Base-by-base conservation (phyloP, 1,284 basidiomycete species). In the Ceratobasidium theobromae region DNA sequence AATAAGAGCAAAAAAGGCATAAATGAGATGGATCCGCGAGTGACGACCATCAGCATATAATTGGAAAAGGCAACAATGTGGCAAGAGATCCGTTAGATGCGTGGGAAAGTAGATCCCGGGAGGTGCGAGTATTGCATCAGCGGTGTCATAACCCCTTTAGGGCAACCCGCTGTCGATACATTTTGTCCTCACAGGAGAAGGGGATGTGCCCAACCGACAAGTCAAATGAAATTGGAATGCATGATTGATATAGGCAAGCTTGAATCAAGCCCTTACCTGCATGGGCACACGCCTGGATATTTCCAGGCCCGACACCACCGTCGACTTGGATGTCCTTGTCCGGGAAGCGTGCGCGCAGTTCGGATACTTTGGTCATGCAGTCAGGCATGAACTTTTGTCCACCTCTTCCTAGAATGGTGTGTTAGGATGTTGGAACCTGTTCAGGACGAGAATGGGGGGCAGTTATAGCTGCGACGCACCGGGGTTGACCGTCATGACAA, bases 401-500 rank as follows among this genome's bases (percentile, higher is more conserved):
- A 35, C 97, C 97, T 18, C 86, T 86, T 51, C 93, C 93, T 64
- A 40, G 32, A 52, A 66, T 16, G 21, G 57, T 46, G 53, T 49
- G 35, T 28, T 12, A 4, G 25, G 52, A 4, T 53, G 18, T 58
- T n/a, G n/a, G n/a, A n/a, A n/a, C 23, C 23, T 5, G 43, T 35
- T 30, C 32, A 23, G 46, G 27, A 48, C 32, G 2, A 12, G 5
- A 14, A 49, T 27, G 46, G 51, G 21, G 18, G 51, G 28, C 5
- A 48, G 46, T 21, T 1, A 54, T 48, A 16, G 45, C 41, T 32
- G 4, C 27, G n/a, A 72, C 76, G 62, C 68, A 87, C 91, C 92
- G 43, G 95, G 95, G 73, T 92, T 88, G 30, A 98, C 95, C 11
- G 95, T 98, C 95, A 98, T 98, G 73, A 98, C 95, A 69, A 98